These are phyloP conservation scores for Coniella vitis DNA, from an alignment of 2,329 filamentous ascomycete genomes.

Conservation along the genomic window DNA sequence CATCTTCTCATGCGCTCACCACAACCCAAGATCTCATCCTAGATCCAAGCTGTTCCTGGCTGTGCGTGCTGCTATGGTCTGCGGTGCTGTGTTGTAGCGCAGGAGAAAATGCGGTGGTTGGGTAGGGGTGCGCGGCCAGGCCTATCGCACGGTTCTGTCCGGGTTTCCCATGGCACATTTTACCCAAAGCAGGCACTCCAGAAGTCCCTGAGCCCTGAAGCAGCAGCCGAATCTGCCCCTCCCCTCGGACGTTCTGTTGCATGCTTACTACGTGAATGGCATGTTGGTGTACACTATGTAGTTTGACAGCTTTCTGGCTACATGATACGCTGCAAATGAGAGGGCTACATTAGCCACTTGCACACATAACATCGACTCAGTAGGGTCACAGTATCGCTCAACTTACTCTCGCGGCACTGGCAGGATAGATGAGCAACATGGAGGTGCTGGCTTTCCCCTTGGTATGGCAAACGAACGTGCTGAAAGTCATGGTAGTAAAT, in stretches of 20 bases:
- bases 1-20: constrained; percentile 7
- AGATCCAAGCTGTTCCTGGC: constrained; percentile 7
- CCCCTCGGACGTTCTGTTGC: background rate
- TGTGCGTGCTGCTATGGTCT: background rate
- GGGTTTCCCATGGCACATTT: background rate
- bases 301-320: no score
- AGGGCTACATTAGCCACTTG: no score
- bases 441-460: background rate
- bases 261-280: no score
- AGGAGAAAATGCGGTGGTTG: constrained; percentile 14
- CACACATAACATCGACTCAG: no score
- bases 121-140: background rate
- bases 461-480: no score
- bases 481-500: no score
- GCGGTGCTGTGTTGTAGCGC: background rate
- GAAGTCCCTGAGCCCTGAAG: no score
- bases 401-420: no score
- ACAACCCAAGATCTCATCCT: constrained; percentile 1
- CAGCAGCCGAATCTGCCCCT: background rate
- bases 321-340: no score
- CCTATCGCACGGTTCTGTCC: background rate
- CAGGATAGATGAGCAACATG: background rate
- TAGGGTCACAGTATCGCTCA: no score
- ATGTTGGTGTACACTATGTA: no score
- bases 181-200: background rate